These are phyloP conservation scores for Naganishia vaughanmartiniae DNA, from an alignment of 768 basidiomycete species.

Conservation along the genomic window DNA sequence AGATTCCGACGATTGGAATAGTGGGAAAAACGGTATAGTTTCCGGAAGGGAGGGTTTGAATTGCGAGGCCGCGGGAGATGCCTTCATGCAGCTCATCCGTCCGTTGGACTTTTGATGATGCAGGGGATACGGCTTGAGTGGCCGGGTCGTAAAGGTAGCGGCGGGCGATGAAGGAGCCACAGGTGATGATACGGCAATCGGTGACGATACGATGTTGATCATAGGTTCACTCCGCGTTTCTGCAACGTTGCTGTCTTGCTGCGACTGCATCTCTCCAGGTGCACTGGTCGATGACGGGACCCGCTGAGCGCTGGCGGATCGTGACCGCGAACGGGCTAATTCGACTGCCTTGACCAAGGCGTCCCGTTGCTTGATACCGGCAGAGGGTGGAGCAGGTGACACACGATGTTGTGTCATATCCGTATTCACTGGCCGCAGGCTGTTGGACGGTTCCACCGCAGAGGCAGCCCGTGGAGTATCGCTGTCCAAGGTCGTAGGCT, in stretches of 20 bases:
- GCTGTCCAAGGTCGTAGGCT: background rate
- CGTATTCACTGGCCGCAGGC: background rate
- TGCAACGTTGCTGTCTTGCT: background rate
- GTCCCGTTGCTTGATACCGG: constrained; percentile 24
- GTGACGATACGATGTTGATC: constrained; percentile 1
- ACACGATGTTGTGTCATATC: background rate
- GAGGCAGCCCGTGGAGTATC: background rate
- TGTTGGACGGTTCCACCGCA: constrained; percentile 6
- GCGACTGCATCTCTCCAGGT: background rate
- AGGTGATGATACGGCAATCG: constrained; percentile 5
- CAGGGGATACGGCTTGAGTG: constrained; percentile 12
- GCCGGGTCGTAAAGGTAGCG: constrained; percentile 3
- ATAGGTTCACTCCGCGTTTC: constrained; percentile 5
- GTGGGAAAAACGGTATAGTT: constrained; percentile 21
- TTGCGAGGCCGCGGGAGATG: background rate
- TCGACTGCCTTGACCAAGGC: constrained; percentile 32
- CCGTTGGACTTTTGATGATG: constrained; percentile 20
- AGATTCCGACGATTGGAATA: constrained; percentile 11
- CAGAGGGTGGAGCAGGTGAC: constrained; percentile 1
- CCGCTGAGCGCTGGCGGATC: constrained; percentile 14
- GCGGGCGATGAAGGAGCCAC: constrained; percentile 5
- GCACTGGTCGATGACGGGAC: constrained; percentile 1
- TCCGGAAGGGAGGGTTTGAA: constrained; percentile 19
- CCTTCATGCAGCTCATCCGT: constrained; percentile 16
- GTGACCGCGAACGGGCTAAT: constrained; percentile 11